phyloP scores from a whole-genome alignment of 108 stramenopile genomes.

The Schizochytrium sp. region DNA sequence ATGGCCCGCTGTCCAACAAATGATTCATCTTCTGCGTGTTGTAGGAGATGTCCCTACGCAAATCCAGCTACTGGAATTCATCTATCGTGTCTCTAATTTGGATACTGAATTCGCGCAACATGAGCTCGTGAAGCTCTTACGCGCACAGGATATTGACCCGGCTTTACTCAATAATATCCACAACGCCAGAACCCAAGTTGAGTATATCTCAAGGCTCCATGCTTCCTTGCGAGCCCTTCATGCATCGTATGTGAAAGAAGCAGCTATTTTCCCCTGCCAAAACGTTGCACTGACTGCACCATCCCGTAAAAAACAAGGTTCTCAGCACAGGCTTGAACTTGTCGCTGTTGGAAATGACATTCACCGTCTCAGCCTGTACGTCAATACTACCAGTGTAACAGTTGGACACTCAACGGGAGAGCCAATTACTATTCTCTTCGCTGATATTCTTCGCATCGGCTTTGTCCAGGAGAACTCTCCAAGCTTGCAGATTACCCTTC shows the following conservation, averaged over 20 bases:
- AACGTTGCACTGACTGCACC: neutral
- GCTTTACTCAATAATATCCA: neutral
- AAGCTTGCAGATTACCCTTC: neutral
- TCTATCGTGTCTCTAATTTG: neutral
- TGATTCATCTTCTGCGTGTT: conserved; percentile 14
- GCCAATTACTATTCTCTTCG: conserved; percentile 1
- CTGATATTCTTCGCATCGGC: neutral
- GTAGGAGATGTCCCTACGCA: neutral
- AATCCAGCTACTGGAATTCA: neutral
- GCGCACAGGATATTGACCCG: neutral
- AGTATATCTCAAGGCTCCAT: conserved; percentile 11
- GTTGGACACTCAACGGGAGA: neutral
- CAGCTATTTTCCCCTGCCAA: neutral
- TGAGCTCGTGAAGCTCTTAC: neutral
- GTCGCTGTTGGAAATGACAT: neutral
- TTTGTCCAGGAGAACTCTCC: neutral
- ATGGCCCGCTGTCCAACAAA: neutral
- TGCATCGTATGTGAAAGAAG: neutral
- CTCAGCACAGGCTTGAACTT: neutral
- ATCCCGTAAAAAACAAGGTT: neutral
- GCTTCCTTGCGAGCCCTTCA: conserved; percentile 16
- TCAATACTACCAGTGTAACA: neutral
- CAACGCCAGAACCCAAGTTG: neutral
- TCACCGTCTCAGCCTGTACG: neutral
- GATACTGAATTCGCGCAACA: neutral